Base-by-base conservation (phyloP, 2,329 filamentous ascomycete genomes). In the Dactylonectria macrodidyma region DNA sequence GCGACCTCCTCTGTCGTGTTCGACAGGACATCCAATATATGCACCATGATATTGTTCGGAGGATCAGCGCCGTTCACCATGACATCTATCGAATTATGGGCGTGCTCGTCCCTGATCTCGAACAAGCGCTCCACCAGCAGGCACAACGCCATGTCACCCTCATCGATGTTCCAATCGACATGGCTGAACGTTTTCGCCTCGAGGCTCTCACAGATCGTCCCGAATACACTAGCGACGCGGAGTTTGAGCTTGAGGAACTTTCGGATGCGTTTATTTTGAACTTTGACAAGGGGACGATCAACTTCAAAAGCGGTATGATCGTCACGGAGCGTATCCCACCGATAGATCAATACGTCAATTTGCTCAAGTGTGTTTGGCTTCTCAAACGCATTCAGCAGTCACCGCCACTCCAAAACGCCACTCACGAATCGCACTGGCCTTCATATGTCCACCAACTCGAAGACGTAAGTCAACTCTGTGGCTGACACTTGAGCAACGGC, bases 291-390 rank as follows among this genome's bases (percentile, higher is more conserved):
- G 77, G 71, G 14, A 79, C 78, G 3, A 59, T 67, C 46, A 62
- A 69, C 11, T 77, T 77, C 16, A 22, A 57, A n/a, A 57, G 69
- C 2, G 78, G 79, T 2, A 66, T 79, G 51, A 48, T 76, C 1
- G 75, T 80, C 10, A 65, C 71, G 14, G 72, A 79, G 19, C 71
- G 72, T 2, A 66, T 72, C 2, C 73, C 75, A 1, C 56, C 73
- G 5, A 38, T 72, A 22, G 69, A 71, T 5, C 77, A 80, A 58
- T 81, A 79, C 41, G 22, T 81, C 52, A 80, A 75, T 33, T 66
- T 81, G 1, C 55, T 81, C 33, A 81, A 80, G 54, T 81, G 79
- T 33, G 59, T 81, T 5, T 81, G 78, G 77, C 66, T 81, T 38
- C 73, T 77, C 41, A 54, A 67, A 22, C 64, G 58, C 30, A 77